phyloP scores from a whole-genome alignment of 306 rosid genomes.

The Casuarina glauca region DNA sequence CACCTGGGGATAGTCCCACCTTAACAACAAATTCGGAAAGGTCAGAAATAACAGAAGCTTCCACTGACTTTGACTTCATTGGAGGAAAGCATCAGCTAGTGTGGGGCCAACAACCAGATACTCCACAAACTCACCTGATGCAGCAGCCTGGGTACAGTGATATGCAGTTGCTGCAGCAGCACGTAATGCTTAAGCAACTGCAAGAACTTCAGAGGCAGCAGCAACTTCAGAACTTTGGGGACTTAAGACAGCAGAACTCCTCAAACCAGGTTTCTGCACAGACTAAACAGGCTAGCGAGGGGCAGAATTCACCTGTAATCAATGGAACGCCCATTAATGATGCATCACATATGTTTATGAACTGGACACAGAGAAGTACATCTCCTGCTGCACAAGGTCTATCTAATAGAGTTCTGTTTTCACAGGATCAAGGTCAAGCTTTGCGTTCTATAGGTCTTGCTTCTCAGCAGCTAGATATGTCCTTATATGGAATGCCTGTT shows the following conservation, averaged over 20 bases:
- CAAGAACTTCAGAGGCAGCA: conserved; percentile 63
- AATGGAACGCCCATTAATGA: conserved; percentile 49
- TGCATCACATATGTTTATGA: conserved; percentile 47
- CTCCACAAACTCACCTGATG: conserved; percentile 41
- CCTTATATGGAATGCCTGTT: conserved; percentile 45
- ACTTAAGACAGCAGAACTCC: conserved; percentile 51
- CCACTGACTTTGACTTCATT: conserved; percentile 46
- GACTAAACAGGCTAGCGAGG: conserved; percentile 44
- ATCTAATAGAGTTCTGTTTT: conserved; percentile 33
- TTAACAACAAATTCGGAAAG: conserved; percentile 61
- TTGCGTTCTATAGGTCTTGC: conserved; percentile 34
- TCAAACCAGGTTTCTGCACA: conserved; percentile 42
- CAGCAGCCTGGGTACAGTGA: conserved; percentile 58
- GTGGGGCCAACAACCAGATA: conserved; percentile 39
- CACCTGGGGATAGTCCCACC: conserved; percentile 59
- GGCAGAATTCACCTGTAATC: conserved; percentile 46
- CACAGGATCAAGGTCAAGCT: conserved; percentile 50
- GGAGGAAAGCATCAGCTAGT: conserved; percentile 46
- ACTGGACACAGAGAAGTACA: conserved; percentile 46
- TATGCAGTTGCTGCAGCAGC: conserved; percentile 53
- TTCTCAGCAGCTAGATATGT: conserved; percentile 52
- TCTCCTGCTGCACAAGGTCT: conserved; percentile 40
- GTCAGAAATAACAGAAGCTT: conserved; percentile 55
- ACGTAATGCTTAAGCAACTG: conserved; percentile 47
- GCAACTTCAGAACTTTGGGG: conserved; percentile 49